Evolutionary conservation across 106 monocot genomes (phyloP).

Genomic region (Hemerocallis citrina): DNA sequence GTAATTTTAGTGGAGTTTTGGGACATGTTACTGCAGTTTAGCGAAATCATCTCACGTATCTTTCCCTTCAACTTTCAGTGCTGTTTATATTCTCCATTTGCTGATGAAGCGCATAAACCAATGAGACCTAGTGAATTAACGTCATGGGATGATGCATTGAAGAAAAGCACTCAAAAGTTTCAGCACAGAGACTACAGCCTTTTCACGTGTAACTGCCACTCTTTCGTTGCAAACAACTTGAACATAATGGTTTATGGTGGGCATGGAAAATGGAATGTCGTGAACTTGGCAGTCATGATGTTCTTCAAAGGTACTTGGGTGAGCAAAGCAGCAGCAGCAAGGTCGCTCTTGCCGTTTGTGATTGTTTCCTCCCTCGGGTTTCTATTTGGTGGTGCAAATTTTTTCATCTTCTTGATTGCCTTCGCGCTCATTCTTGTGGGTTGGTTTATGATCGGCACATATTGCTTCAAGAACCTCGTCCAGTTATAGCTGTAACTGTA

Average conservation of each 20-base stretch:
- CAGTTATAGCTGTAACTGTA: slow-evolving; percentile 27
- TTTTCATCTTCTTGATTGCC: slow-evolving; percentile 29
- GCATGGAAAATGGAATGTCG: slow-evolving; percentile 70
- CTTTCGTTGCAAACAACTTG: slow-evolving; percentile 75
- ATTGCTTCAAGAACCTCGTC: slow-evolving; percentile 61
- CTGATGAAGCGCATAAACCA: slow-evolving; percentile 10
- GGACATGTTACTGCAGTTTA: no score
- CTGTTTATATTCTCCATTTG: background rate
- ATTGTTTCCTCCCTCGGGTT: slow-evolving; percentile 39
- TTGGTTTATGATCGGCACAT: slow-evolving; percentile 85
- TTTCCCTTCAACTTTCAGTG: slow-evolving; percentile 5
- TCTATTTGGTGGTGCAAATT: slow-evolving; percentile 41
- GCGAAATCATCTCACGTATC: no score
- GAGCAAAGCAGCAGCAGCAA: slow-evolving; percentile 36
- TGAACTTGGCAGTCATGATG: slow-evolving; percentile 53
- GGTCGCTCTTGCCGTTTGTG: slow-evolving; percentile 48
- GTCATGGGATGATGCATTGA: slow-evolving; percentile 73
- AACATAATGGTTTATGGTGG: slow-evolving; percentile 55
- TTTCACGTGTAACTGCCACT: slow-evolving; percentile 95
- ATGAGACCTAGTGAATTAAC: slow-evolving; percentile 9
- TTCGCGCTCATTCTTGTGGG: slow-evolving; percentile 40
- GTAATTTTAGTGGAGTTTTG: no score
- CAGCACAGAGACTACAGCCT: slow-evolving; percentile 79
- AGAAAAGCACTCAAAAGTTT: slow-evolving; percentile 70
- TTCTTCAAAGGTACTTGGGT: slow-evolving; percentile 69